phyloP scores from a whole-genome alignment of 805 yeast genomes.

The Torulaspora delbrueckii region DNA sequence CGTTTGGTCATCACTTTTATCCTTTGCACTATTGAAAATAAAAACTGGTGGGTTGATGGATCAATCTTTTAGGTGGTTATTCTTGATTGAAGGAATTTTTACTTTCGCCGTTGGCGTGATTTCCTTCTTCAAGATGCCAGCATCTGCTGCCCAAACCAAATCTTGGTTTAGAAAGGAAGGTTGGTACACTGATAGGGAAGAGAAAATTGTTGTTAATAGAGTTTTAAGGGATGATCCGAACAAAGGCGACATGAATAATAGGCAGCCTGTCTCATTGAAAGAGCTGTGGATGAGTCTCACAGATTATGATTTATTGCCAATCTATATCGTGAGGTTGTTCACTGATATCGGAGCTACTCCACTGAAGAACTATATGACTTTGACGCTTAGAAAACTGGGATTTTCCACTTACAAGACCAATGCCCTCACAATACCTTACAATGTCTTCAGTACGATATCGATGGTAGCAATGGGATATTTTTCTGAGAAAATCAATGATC shows the following conservation, averaged over 20 bases:
- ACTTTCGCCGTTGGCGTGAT: conserved; percentile 51
- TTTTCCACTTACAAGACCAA: conserved; percentile 50
- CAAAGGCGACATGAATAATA: conserved; percentile 62
- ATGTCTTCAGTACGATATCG: conserved; percentile 37
- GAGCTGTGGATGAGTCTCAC: conserved; percentile 39
- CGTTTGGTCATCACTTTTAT: conserved; percentile 45
- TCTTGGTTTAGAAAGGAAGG: conserved; percentile 48
- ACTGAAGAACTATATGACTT: conserved; percentile 42
- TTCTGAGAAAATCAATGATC: conserved; percentile 36
- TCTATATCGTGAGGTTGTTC: conserved; percentile 45
- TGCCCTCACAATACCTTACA: conserved; percentile 49
- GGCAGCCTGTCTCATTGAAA: conserved; percentile 46
- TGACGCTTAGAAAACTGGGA: conserved; percentile 46
- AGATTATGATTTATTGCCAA: conserved; percentile 55
- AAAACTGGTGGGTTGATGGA: conserved; percentile 42
- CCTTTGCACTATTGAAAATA: conserved; percentile 51
- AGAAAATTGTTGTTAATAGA: conserved; percentile 53
- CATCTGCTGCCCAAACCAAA: conserved; percentile 53
- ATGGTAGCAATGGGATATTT: conserved; percentile 37
- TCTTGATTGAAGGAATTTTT: conserved; percentile 57
- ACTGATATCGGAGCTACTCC: conserved; percentile 39
- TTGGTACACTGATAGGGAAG: conserved; percentile 51
- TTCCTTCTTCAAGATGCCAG: conserved; percentile 48
- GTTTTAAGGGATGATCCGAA: conserved; percentile 62
- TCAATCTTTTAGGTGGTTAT: conserved; percentile 58